These are phyloP conservation scores for Aspergillus calidoustus DNA, from an alignment of 2,329 filamentous ascomycete species.

Conservation along the genomic window DNA sequence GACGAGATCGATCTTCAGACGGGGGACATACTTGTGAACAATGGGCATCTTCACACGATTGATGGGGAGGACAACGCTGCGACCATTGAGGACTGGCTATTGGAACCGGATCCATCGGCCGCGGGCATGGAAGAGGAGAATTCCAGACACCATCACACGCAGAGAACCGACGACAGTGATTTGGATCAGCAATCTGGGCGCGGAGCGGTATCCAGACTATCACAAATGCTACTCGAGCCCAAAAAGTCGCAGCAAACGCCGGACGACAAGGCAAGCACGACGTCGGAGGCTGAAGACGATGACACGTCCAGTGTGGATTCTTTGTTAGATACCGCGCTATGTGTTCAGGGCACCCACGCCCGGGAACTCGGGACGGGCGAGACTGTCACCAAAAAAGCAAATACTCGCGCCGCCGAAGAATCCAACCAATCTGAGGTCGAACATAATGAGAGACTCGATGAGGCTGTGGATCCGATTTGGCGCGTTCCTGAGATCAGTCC, in stretches of 20 bases:
- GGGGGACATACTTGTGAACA: constrained; percentile 83
- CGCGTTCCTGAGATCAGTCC: constrained; percentile 36
- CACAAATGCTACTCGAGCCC: constrained; percentile 11
- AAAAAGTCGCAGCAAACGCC: constrained; percentile 4
- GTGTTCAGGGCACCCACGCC: constrained; percentile 17
- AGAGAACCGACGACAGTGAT: constrained; percentile 7
- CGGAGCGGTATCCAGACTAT: constrained; percentile 13
- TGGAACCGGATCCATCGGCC: constrained; percentile 1
- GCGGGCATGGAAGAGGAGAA: constrained; percentile 4
- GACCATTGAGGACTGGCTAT: constrained; percentile 26
- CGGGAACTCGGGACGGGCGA: constrained; percentile 13
- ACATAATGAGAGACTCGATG: constrained; percentile 16
- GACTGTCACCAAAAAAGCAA: constrained; percentile 26
- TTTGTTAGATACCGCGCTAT: constrained; percentile 25
- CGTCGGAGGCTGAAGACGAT: constrained; percentile 27
- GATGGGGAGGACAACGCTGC: constrained; percentile 59
- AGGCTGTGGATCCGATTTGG: constrained; percentile 34
- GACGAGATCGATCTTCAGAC: constrained; percentile 89
- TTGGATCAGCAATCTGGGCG: constrained; percentile 12
- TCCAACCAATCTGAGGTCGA: constrained; percentile 20
- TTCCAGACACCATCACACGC: constrained; percentile 6
- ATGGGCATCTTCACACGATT: constrained; percentile 77
- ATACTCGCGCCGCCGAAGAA: constrained; percentile 17
- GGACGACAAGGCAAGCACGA: constrained; percentile 15
- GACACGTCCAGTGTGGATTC: constrained; percentile 31